Base-by-base conservation (phyloP, 1,139 yeast species). In the Debaryomycetaceae sp. region DNA sequence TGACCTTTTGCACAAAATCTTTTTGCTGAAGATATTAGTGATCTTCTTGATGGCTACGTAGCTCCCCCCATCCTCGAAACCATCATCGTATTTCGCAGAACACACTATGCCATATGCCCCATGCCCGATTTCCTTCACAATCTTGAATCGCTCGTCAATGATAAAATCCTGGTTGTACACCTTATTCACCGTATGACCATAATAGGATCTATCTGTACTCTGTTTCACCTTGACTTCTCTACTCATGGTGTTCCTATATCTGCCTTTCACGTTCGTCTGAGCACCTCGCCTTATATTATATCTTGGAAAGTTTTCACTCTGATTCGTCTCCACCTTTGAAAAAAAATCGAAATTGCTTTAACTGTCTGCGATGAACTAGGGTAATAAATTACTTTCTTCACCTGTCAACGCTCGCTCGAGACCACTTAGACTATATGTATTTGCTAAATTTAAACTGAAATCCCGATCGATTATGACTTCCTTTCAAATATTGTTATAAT, bases 81-180 rank as follows among this genome's bases (percentile, higher is more conserved):
- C 86, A 44, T 83, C 88, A 46, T 87, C 93, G 64, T 91, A 91
- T 57, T 82, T 80, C 31, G 99, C 98, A 1, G 96, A 87, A 59
- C 97, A 93, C 5, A 93, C 98, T 6, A 91, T 83, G 31, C 99
- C 99, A 60, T 93, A 93, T 1, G 99, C 97, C 4, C 99, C 99
- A 57, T 91, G 97, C 24, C 99, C 99, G 41, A 93, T 76, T 57
- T 90, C 97, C 58, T 90, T 88, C 49, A 88, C 87, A 53, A 93
- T 77, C 60, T 87, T 85, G 65, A 90, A 88, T 47, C 96, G 72
- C 54, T 81, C 81, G 64, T 90, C 97, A 47, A 91, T 89, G 41
- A 89, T 81, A 62, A 91, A 91, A 57, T 88, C 96, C 66, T 90
- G 97, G 61, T 87, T 86, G 66, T 82, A 89, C 40, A 91, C 96